Conservation (phyloP, 495 filamentous ascomycete species). For the Clavariopsis aquatica region DNA sequence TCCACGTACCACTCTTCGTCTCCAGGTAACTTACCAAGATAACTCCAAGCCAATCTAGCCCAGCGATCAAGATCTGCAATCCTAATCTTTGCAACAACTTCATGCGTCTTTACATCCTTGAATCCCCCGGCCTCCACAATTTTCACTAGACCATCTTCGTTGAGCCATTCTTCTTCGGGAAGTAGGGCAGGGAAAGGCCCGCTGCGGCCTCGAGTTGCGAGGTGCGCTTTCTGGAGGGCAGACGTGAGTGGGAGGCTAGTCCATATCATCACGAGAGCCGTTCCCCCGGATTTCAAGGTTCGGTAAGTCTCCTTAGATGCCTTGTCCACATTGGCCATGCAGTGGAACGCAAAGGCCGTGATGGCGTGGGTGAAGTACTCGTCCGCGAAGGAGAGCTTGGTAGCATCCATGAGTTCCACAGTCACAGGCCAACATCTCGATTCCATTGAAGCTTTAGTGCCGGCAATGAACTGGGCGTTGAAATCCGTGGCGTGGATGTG, state of each 20-base stretch:
- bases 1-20: neutral
- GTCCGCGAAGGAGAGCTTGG: conserved; percentile 21
- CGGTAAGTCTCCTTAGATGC: conserved; percentile 33
- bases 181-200: conserved; percentile 19
- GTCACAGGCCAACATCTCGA: conserved; percentile 16
- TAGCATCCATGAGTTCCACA: conserved; percentile 1
- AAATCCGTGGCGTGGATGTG: conserved; percentile 36
- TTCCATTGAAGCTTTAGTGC: conserved; percentile 1
- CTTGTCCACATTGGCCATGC: neutral
- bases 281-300: conserved; percentile 37
- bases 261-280: conserved; percentile 31
- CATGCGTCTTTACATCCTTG: neutral
- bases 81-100: neutral
- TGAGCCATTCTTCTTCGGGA: neutral
- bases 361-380: conserved; percentile 29
- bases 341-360: conserved; percentile 31
- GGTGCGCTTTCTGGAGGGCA: conserved; percentile 25
- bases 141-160: neutral
- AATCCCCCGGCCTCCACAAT: conserved; percentile 2
- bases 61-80: conserved; percentile 13
- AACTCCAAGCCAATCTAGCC: conserved; percentile 22
- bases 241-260: conserved; percentile 29
- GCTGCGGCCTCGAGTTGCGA: conserved; percentile 19
- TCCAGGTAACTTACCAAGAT: conserved; percentile 2
- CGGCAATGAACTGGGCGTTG: conserved; percentile 22